These are phyloP conservation scores for Dipteronia dyeriana DNA, from an alignment of 345 rosid species.

Conservation along the genomic window DNA sequence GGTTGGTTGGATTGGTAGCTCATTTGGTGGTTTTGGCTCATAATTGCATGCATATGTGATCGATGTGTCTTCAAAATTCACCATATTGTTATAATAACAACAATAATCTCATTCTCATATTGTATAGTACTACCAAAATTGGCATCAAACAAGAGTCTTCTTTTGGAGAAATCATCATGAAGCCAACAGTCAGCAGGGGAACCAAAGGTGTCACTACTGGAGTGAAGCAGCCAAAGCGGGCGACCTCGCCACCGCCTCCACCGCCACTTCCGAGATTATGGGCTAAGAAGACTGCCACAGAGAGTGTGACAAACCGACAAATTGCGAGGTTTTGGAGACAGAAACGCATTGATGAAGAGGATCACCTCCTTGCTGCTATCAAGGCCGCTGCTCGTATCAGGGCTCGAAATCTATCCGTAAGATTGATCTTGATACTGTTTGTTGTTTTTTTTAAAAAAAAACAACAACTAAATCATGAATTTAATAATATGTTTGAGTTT, in stretches of 20 bases:
- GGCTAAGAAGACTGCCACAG: constrained; percentile 33
- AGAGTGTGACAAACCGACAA: constrained; percentile 73
- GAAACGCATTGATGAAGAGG: constrained; percentile 72
- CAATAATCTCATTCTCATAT: constrained; percentile 1
- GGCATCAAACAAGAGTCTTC: not conserved
- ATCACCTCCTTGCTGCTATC: constrained; percentile 86
- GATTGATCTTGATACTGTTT: constrained; percentile 11
- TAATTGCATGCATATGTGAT: not conserved
- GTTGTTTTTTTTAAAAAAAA: not conserved
- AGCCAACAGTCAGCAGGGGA: constrained; percentile 34
- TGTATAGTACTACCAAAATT: not conserved
- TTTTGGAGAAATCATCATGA: constrained; percentile 28
- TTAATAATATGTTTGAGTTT: not conserved
- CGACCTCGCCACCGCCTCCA: constrained; percentile 49
- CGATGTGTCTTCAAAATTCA: not conserved
- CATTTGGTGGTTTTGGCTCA: constrained; percentile 1
- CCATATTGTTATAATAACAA: no score
- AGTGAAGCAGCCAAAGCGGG: constrained; percentile 26
- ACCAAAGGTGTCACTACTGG: constrained; percentile 16
- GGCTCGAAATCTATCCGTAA: constrained; percentile 74
- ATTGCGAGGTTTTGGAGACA: constrained; percentile 82
- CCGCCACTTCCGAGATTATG: constrained; percentile 47
- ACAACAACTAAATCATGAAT: no score
- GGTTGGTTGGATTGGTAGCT: constrained; percentile 61
- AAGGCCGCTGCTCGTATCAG: constrained; percentile 83